Percentiles rank a stretch among this genome's conserved stretches.
Conservation (phyloP, 331 rosid genomes). For the Telfairia occidentalis region DNA sequence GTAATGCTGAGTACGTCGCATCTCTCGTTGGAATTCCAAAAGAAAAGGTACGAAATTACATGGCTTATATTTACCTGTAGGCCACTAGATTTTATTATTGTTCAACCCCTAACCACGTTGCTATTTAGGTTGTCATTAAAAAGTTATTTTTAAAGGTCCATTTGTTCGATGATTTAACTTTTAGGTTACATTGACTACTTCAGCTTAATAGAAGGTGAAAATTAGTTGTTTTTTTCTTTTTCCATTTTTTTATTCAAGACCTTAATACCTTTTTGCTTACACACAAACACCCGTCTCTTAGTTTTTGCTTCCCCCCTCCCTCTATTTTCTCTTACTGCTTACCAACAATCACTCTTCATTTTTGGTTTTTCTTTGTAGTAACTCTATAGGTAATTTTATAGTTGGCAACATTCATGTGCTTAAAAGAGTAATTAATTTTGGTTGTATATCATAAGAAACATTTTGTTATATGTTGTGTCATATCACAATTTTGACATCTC, state of each 20-base stretch:
- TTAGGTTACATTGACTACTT: too few relatives aligned
- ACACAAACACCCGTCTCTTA: too few relatives aligned
- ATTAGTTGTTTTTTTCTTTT: too few relatives aligned
- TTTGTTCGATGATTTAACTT: too few relatives aligned
- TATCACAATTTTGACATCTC: background rate
- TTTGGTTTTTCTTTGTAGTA: background rate
- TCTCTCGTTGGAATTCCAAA: conserved; percentile 80
- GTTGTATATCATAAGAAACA: background rate
- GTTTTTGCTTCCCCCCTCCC: background rate
- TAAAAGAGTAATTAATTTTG: background rate
- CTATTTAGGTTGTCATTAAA: background rate
- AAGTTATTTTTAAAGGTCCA: background rate
- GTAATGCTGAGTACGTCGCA: conserved; percentile 74
- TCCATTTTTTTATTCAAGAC: background rate
- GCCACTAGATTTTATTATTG: background rate
- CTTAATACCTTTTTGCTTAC: background rate
- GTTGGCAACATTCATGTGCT: background rate
- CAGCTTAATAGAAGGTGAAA: too few relatives aligned
- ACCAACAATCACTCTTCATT: background rate
- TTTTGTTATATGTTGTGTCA: background rate
- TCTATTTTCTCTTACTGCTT: background rate
- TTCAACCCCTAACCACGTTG: background rate
- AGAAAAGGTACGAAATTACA: conserved; percentile 38
- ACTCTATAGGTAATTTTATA: background rate
- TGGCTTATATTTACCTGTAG: background rate